Percentiles rank a stretch among this genome's conserved stretches.
These are phyloP conservation scores for Bryoglossum gracile DNA, from an alignment of 495 filamentous ascomycete species.

Conservation along the genomic window DNA sequence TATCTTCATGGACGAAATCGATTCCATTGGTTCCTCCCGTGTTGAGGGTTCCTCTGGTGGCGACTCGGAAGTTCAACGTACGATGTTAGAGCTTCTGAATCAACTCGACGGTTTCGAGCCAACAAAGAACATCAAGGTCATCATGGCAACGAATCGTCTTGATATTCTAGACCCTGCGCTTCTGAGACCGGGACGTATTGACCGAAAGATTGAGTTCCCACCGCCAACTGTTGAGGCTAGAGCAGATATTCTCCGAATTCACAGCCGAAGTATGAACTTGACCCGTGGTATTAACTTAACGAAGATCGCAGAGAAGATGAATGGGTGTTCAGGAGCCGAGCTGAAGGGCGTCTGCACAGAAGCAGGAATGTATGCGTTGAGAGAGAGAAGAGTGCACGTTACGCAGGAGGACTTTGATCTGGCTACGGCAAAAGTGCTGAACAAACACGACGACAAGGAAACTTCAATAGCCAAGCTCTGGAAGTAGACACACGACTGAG, in stretches of 20 bases:
- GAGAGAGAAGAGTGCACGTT: constrained; percentile 92
- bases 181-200: constrained; percentile 89
- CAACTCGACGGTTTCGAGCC: constrained; percentile 98
- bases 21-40: constrained; percentile 94
- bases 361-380: constrained; percentile 93
- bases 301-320: constrained; percentile 99
- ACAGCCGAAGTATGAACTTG: constrained; percentile 95
- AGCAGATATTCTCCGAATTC: constrained; percentile 96
- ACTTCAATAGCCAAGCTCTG: constrained; percentile 82
- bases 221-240: constrained; percentile 95
- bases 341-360: constrained; percentile 96
- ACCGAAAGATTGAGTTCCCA: constrained; percentile 99
- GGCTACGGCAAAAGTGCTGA: constrained; percentile 97
- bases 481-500: constrained; percentile 54
- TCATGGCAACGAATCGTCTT: constrained; percentile 98
- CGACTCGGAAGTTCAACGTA: constrained; percentile 98
- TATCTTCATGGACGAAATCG: constrained; percentile 99
- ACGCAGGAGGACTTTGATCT: constrained; percentile 99
- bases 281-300: constrained; percentile 95
- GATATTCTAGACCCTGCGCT: constrained; percentile 96
- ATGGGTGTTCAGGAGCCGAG: constrained; percentile 94
- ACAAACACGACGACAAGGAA: constrained; percentile 99
- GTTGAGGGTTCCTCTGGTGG: constrained; percentile 93
- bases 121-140: constrained; percentile 99
- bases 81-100: constrained; percentile 98